A percentile compares a stretch with the other conserved stretches of the same genome.
These are phyloP conservation scores for Citrullus mucosospermus DNA, from an alignment of 306 rosid genomes.

Conservation along the genomic window DNA sequence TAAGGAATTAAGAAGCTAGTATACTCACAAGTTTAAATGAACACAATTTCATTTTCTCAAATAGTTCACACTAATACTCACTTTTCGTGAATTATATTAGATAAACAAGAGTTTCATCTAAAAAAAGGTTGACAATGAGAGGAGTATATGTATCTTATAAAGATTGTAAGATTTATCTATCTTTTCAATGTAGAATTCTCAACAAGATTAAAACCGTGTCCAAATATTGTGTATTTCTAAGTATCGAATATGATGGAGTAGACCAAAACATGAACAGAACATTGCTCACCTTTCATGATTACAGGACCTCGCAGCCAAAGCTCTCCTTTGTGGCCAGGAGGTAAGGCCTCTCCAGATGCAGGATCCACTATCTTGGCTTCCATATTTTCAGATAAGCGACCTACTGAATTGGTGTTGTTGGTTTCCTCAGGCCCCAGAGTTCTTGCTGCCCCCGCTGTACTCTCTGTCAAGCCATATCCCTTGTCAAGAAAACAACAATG, in stretches of 20 bases:
- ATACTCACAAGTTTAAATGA: background rate
- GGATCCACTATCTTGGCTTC: slow-evolving; percentile 87
- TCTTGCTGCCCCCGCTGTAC: slow-evolving; percentile 44
- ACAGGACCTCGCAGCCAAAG: slow-evolving; percentile 79
- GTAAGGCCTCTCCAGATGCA: slow-evolving; percentile 42
- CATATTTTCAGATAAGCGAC: slow-evolving; percentile 53
- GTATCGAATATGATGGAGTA: background rate
- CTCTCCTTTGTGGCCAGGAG: slow-evolving; percentile 64
- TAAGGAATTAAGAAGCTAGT: too few relatives aligned
- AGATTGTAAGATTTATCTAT: too few relatives aligned
- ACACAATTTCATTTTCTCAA: background rate
- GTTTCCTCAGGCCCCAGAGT: slow-evolving; percentile 43
- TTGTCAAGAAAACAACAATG: slow-evolving; percentile 5
- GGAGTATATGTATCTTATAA: too few relatives aligned
- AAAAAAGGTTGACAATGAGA: too few relatives aligned
- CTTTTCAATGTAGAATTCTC: too few relatives aligned
- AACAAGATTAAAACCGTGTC: background rate
- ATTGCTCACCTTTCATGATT: slow-evolving; percentile 49
- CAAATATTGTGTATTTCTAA: background rate
- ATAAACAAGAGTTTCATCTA: too few relatives aligned
- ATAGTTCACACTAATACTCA: too few relatives aligned
- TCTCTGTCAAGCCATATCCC: slow-evolving; percentile 94
- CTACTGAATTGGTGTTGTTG: slow-evolving; percentile 45
- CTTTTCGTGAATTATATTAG: too few relatives aligned
- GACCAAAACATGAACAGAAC: background rate